Conservation (phyloP, 306 rosid genomes). For the Astragalus glycyphyllos region DNA sequence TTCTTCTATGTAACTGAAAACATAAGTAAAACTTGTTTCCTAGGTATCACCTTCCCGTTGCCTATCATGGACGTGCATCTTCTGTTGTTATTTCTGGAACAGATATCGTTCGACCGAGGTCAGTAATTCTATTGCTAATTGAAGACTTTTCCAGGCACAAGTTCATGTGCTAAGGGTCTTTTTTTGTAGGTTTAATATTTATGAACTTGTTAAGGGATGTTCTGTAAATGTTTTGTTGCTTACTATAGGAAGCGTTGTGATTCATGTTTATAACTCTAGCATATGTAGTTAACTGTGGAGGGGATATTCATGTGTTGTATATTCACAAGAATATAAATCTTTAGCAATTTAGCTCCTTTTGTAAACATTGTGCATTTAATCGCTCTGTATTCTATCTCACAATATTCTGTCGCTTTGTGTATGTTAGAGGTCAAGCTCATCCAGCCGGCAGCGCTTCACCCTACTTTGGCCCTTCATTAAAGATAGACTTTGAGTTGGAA, state of each 20-base stretch:
- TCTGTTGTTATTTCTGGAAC: slow-evolving; percentile 94
- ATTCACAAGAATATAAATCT: slow-evolving; percentile 22
- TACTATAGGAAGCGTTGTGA: slow-evolving; percentile 16
- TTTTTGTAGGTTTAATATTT: slow-evolving; percentile 14
- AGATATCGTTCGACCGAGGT: slow-evolving; percentile 87
- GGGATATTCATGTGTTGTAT: neutral
- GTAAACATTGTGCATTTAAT: slow-evolving; percentile 21
- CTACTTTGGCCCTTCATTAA: slow-evolving; percentile 77
- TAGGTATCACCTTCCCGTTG: slow-evolving; percentile 94
- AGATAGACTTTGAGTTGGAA: slow-evolving; percentile 92
- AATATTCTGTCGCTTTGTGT: slow-evolving; percentile 34
- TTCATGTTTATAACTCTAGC: slow-evolving; percentile 10
- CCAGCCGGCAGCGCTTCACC: slow-evolving; percentile 74
- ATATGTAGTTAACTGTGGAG: slow-evolving; percentile 9
- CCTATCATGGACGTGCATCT: slow-evolving; percentile 95
- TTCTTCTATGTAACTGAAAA: slow-evolving; percentile 6
- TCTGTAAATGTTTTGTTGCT: slow-evolving; percentile 10
- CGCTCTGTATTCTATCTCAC: slow-evolving; percentile 39
- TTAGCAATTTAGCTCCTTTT: slow-evolving; percentile 3
- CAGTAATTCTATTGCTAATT: slow-evolving; percentile 29
- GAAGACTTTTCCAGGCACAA: neutral
- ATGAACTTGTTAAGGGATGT: slow-evolving; percentile 18
- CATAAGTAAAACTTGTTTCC: slow-evolving; percentile 15
- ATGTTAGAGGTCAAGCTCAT: slow-evolving; percentile 81
- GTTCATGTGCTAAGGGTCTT: neutral